A percentile compares a stretch with the other conserved stretches of the same genome.
phyloP scores from a whole-genome alignment of 2,329 filamentous ascomycete genomes.

The Stagonosporopsis tanaceti region DNA sequence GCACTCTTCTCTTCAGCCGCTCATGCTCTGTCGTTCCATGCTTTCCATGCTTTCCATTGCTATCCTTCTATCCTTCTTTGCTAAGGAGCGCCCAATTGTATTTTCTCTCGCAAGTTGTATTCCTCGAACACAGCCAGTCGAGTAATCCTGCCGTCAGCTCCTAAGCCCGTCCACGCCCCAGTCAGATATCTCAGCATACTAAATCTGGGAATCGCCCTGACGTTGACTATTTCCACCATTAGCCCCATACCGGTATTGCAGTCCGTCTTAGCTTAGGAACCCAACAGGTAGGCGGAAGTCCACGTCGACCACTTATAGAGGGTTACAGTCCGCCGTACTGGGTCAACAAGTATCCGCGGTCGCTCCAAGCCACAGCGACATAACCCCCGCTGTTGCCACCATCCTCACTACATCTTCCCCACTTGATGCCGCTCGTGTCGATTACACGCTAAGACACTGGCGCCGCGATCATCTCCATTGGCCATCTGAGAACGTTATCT shows the following conservation, averaged over 20 bases:
- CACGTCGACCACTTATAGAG: conserved; percentile 27
- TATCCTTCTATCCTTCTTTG: conserved; percentile 20
- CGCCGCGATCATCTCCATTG: conserved; percentile 5
- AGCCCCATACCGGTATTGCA: conserved; percentile 28
- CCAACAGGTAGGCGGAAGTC: conserved; percentile 24
- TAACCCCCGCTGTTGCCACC: conserved; percentile 19
- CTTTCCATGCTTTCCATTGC: conserved; percentile 19
- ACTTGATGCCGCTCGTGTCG: conserved; percentile 24
- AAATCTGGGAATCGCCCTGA: conserved; percentile 30
- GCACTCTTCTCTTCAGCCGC: conserved; percentile 5
- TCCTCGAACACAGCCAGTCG: conserved; percentile 27
- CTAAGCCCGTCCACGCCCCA: conserved; percentile 34
- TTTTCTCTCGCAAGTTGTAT: conserved; percentile 23
- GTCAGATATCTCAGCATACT: conserved; percentile 32
- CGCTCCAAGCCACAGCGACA: conserved; percentile 22
- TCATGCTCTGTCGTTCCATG: conserved; percentile 12
- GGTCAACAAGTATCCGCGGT: conserved; percentile 20
- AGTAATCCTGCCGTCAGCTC: conserved; percentile 35
- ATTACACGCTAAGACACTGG: conserved; percentile 18
- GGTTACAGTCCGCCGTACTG: conserved; percentile 17
- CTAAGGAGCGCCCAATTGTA: conserved; percentile 18
- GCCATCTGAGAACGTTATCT: conserved; percentile 8
- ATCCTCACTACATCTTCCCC: conserved; percentile 14
- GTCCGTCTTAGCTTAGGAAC: conserved; percentile 27
- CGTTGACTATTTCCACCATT: conserved; percentile 32